Evolutionary conservation across 495 filamentous ascomycete species (phyloP), one percentile per base, ranked within the genome.

Genomic region (Neurospora intermedia): DNA sequence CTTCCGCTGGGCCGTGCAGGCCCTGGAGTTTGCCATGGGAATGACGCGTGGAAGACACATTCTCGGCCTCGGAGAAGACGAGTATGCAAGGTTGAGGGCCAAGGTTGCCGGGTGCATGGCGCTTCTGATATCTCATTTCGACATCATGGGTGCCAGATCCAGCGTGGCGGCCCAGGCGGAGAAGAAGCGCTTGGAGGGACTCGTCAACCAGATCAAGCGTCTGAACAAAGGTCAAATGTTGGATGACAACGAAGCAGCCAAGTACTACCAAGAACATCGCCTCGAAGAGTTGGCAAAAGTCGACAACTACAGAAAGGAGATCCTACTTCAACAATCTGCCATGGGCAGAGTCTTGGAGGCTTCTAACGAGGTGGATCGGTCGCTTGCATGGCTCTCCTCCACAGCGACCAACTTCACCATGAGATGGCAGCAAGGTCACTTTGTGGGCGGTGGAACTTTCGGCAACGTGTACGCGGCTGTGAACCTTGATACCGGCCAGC

Each of bases 101-200:
- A 98, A 98, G 81, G 96, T 98, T 20, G 93, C 94, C 43, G 96
- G 95, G 3, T 99, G 96, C 79, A 99, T 99, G 96, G 94, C 94
- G 15, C 88, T 99, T 41, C 87, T 99, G 38, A 98, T 99, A 74
- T 97, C 94, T 8, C 96, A 99, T 79, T 98, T 99, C 76, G 96
- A 99, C 83, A 98, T 99, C 79, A 96, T 99, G 92, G 96, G 96
- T 66, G 96, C 96, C 69, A 87, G 94, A 76, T 97, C 93, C 31
- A 97, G 90, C 15, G 87, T 97, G 69, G 96, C 96, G 2, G 96
- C 96, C 18, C 93, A 97, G 80, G 90, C 93, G 11, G 96, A 98
- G 83, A 80, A 79, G 69, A 82, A 84, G 69, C 88, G 93, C 62
- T 87, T 93, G 78, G 94, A 97, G 77, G 84, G 88, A 31, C 85